These are phyloP conservation scores for Calonectria crousiana DNA, from an alignment of 2,329 filamentous ascomycete species.

Conservation along the genomic window DNA sequence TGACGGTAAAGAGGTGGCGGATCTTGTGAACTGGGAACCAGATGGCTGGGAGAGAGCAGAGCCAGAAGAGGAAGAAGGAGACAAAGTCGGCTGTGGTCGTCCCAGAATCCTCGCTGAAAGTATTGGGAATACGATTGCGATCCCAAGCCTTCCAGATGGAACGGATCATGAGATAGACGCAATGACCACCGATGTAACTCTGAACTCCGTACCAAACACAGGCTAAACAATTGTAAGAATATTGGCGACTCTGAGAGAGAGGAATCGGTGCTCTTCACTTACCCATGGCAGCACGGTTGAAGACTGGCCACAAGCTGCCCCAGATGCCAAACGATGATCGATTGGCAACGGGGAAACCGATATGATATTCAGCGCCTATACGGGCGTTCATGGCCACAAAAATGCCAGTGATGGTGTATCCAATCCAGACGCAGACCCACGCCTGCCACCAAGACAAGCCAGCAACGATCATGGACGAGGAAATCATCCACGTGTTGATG, in stretches of 20 bases:
- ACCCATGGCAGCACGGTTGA: constrained; percentile 87
- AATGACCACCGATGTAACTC: constrained; percentile 85
- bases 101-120: constrained; percentile 73
- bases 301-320: constrained; percentile 89
- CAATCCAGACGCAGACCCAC: constrained; percentile 89
- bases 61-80: constrained; percentile 91
- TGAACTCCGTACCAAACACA: constrained; percentile 92
- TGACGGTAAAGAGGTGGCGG: constrained; percentile 90
- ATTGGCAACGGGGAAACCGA: constrained; percentile 86
- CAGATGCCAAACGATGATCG: constrained; percentile 88
- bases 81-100: constrained; percentile 82
- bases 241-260: not conserved
- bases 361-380: constrained; percentile 89
- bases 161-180: constrained; percentile 89
- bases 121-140: constrained; percentile 72
- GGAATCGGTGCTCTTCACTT: constrained; percentile 34
- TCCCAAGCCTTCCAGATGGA: constrained; percentile 82
- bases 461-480: constrained; percentile 81
- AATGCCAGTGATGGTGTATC: constrained; percentile 80
- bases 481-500: constrained; percentile 96
- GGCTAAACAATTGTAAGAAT: constrained; percentile 55
- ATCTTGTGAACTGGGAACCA: constrained; percentile 93
- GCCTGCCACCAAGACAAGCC: constrained; percentile 94
- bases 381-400: constrained; percentile 85
- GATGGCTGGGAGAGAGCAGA: constrained; percentile 82